Conservation (phyloP, 202 grass and related monocot genomes). For the Eragrostis tef region DNA sequence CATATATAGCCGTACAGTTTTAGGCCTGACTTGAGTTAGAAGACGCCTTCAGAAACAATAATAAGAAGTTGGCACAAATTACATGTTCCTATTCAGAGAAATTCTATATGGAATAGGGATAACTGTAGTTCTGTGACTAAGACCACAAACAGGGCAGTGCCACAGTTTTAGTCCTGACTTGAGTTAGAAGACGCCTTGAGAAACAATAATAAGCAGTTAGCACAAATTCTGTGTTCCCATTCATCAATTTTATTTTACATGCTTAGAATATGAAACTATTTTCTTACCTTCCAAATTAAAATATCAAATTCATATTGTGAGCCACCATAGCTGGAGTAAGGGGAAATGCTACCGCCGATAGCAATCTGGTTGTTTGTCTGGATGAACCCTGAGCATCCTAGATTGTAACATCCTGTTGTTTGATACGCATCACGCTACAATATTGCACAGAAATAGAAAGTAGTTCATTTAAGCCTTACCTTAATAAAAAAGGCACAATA, state of each 20-base stretch:
- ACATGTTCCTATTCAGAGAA: constrained; percentile 19
- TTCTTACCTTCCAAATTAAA: constrained; percentile 89
- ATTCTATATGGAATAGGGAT: constrained; percentile 27
- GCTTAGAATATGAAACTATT: constrained; percentile 49
- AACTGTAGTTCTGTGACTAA: constrained; percentile 28
- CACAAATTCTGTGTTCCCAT: constrained; percentile 51
- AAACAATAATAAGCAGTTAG: constrained; percentile 63
- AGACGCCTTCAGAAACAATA: constrained; percentile 51
- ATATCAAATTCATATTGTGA: constrained; percentile 89
- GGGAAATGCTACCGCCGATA: constrained; percentile 84
- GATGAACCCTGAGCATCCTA: constrained; percentile 87
- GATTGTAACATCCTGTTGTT: constrained; percentile 90
- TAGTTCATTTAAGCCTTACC: neutral
- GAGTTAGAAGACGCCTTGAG: constrained; percentile 26
- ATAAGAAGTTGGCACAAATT: constrained; percentile 61
- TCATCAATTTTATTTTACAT: constrained; percentile 32
- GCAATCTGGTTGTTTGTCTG: constrained; percentile 89
- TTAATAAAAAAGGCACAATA: constrained; percentile 28
- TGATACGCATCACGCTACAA: constrained; percentile 86
- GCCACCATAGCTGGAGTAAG: constrained; percentile 68
- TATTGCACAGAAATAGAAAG: constrained; percentile 45
- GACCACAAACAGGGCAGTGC: constrained; percentile 35
- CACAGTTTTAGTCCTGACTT: constrained; percentile 42
- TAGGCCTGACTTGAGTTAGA: constrained; percentile 38
- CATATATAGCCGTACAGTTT: constrained; percentile 1